Conservation (phyloP, 2,329 filamentous ascomycete genomes). For the Stagonosporopsis cucurbitacearum region DNA sequence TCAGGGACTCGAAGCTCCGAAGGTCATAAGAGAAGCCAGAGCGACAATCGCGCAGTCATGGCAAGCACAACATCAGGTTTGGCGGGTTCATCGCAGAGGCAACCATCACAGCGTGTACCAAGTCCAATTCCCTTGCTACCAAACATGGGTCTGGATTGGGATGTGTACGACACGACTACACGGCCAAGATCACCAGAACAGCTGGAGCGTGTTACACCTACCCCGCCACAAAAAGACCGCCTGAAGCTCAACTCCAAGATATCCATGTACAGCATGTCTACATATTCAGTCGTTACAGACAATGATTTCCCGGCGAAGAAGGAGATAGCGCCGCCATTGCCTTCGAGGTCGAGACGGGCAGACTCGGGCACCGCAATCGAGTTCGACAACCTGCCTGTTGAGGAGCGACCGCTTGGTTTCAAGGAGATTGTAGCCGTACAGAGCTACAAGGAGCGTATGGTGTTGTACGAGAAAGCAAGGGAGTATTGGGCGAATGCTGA, state of each 20-base stretch:
- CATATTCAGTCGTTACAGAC: not conserved
- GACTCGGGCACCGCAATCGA: conserved; percentile 45
- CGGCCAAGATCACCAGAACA: not conserved
- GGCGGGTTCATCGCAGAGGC: not conserved
- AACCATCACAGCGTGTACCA: not conserved
- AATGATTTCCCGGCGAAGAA: not conserved
- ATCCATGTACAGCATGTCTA: conserved; percentile 7
- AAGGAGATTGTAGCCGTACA: conserved; percentile 38
- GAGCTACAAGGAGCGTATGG: conserved; percentile 39
- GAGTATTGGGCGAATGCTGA: conserved; percentile 47
- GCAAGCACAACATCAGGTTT: not conserved
- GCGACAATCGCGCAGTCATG: conserved; percentile 4
- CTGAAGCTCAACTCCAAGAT: conserved; percentile 2
- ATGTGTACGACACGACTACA: not conserved
- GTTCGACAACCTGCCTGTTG: conserved; percentile 24
- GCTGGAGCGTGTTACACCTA: conserved; percentile 6
- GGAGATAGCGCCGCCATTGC: conserved; percentile 1
- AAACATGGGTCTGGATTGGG: not conserved
- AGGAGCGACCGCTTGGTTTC: conserved; percentile 39
- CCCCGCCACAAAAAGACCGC: conserved; percentile 14
- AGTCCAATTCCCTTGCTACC: not conserved
- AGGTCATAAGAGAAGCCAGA: conserved; percentile 10
- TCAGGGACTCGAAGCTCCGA: conserved; percentile 2
- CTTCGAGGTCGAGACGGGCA: conserved; percentile 30
- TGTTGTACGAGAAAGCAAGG: conserved; percentile 41